Percentiles rank a stretch among this genome's conserved stretches.
phyloP scores from a whole-genome alignment of 495 filamentous ascomycete species.

The Cladorrhinum samala region DNA sequence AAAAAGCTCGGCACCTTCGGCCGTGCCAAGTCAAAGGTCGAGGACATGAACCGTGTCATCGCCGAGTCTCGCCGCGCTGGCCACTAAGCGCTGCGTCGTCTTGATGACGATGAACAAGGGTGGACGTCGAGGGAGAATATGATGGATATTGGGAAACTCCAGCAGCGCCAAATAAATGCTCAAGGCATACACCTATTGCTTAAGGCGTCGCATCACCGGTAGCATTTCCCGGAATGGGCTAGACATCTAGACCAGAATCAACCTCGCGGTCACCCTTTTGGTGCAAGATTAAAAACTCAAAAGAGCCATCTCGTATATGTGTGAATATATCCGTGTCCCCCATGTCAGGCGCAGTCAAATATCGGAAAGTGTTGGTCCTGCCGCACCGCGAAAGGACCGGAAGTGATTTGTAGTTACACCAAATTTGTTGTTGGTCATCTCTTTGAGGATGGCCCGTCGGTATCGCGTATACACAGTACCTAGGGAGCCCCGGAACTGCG shows the following conservation, averaged over 20 bases:
- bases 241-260: conserved; percentile 12
- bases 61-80: conserved; percentile 81
- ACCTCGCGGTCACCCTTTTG: conserved; percentile 10
- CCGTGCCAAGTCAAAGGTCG: conserved; percentile 98
- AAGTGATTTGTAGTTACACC: no score
- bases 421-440: no score
- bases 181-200: background rate
- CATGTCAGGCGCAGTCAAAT: no score
- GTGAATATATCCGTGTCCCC: no score
- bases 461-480: no score
- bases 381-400: no score
- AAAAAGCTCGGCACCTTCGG: conserved; percentile 98
- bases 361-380: no score
- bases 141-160: conserved; percentile 7
- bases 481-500: no score
- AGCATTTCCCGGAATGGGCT: background rate
- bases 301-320: background rate
- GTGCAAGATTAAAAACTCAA: background rate
- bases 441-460: no score
- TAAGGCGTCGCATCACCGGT: background rate
- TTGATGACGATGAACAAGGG: conserved; percentile 3
- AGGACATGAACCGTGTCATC: conserved; percentile 96
- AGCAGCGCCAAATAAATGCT: background rate
- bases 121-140: conserved; percentile 9
- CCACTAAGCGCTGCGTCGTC: conserved; percentile 54